Percentiles rank a stretch among this genome's conserved stretches.
These are phyloP conservation scores for Metschnikowia peoriensis DNA, from an alignment of 805 yeast species.

Conservation along the genomic window DNA sequence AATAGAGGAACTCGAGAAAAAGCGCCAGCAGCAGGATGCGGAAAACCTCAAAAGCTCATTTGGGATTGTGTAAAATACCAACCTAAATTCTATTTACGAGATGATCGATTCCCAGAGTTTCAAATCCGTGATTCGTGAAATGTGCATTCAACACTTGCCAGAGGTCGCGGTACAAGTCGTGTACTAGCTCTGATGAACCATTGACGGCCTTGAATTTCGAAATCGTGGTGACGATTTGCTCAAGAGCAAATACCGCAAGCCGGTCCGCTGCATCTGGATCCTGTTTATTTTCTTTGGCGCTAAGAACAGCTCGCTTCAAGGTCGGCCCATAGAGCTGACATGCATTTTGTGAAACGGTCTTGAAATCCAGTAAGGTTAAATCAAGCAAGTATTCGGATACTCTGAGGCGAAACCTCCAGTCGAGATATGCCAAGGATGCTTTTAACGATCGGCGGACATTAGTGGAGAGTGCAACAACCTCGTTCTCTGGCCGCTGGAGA, in stretches of 20 bases:
- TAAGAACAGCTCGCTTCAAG: slow-evolving; percentile 3
- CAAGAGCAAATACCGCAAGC: slow-evolving; percentile 14
- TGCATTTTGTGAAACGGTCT: slow-evolving; percentile 3
- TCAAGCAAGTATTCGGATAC: slow-evolving; percentile 22
- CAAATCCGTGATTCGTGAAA: background rate
- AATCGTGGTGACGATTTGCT: slow-evolving; percentile 14
- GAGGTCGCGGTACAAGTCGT: slow-evolving; percentile 11
- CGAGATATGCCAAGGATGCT: slow-evolving; percentile 20
- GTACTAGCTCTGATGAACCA: background rate
- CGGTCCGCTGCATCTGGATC: background rate
- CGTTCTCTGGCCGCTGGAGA: slow-evolving; percentile 14
- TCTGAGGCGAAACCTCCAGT: slow-evolving; percentile 22
- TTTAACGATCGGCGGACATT: slow-evolving; percentile 18
- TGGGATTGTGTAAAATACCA: slow-evolving; percentile 24
- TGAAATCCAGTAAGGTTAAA: slow-evolving; percentile 10
- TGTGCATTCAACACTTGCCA: slow-evolving; percentile 3
- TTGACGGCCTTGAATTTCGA: slow-evolving; percentile 16
- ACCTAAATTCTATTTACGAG: background rate
- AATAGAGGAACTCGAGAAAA: slow-evolving; percentile 76
- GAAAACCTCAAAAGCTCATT: slow-evolving; percentile 60
- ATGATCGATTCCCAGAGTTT: background rate
- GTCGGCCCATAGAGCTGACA: slow-evolving; percentile 1
- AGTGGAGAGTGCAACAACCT: slow-evolving; percentile 10
- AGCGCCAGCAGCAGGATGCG: slow-evolving; percentile 64
- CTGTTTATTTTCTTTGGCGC: background rate